These are phyloP conservation scores for Misopates orontium DNA, from an alignment of 257 asterid genomes.

Conservation along the genomic window DNA sequence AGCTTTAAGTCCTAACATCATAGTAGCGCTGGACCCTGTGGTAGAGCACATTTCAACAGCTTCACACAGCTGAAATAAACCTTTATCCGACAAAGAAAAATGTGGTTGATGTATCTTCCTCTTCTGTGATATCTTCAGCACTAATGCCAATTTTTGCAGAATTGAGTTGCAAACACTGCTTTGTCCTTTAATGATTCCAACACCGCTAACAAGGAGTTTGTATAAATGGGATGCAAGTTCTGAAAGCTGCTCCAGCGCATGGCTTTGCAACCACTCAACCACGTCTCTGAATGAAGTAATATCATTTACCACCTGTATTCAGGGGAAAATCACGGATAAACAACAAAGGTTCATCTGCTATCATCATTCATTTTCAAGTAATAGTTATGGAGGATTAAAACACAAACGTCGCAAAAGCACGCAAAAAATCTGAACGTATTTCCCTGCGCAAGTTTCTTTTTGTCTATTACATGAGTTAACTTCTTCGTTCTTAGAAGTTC, in stretches of 20 bases:
- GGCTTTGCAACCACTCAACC: constrained; percentile 71
- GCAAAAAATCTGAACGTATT: background rate
- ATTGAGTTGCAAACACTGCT: constrained; percentile 42
- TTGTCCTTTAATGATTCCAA: constrained; percentile 41
- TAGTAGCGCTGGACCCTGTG: constrained; percentile 39
- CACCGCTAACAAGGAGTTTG: constrained; percentile 54
- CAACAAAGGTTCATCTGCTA: constrained; percentile 9
- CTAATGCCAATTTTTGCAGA: constrained; percentile 55
- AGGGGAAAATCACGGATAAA: background rate
- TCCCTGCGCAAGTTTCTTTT: background rate
- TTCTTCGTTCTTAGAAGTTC: background rate
- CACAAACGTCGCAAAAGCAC: background rate
- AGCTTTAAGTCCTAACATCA: constrained; percentile 66
- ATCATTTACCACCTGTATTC: constrained; percentile 53
- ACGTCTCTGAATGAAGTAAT: constrained; percentile 52
- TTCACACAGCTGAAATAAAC: constrained; percentile 55
- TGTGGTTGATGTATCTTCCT: constrained; percentile 76
- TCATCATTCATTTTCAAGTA: constrained; percentile 5
- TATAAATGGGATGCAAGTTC: constrained; percentile 68
- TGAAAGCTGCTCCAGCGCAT: constrained; percentile 84
- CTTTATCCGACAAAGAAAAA: constrained; percentile 60
- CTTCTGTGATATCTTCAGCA: constrained; percentile 76
- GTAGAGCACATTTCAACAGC: constrained; percentile 53
- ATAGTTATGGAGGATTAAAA: too few relatives aligned
- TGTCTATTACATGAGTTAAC: background rate